phyloP scores from a whole-genome alignment of 2,329 filamentous ascomycete genomes.

The Biscogniauxia mediterranea region DNA sequence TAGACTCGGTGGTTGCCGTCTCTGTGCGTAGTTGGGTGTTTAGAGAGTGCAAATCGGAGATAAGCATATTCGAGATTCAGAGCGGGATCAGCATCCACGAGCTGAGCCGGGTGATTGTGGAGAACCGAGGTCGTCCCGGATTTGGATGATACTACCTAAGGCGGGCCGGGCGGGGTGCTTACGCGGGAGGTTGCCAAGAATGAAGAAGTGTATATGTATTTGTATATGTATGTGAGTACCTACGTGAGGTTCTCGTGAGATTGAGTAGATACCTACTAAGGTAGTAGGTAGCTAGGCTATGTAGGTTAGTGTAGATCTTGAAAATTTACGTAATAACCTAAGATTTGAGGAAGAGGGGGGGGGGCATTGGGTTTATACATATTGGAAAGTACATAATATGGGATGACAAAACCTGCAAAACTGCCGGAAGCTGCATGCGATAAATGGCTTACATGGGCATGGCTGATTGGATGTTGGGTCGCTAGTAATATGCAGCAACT shows the following conservation, averaged over 20 bases:
- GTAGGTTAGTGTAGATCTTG: too few species aligned
- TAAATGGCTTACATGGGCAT: background rate
- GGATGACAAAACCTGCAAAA: background rate
- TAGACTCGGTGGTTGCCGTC: constrained; percentile 54
- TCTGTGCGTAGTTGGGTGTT: constrained; percentile 51
- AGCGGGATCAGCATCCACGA: constrained; percentile 39
- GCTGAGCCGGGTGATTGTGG: too few species aligned
- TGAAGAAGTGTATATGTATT: too few species aligned
- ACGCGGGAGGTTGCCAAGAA: too few species aligned
- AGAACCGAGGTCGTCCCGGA: too few species aligned
- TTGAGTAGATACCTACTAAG: too few species aligned
- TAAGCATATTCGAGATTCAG: constrained; percentile 49
- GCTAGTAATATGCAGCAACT: background rate
- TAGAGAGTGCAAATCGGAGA: constrained; percentile 42
- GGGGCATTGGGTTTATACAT: background rate
- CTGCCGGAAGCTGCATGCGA: background rate
- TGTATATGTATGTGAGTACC: too few species aligned
- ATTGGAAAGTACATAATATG: background rate
- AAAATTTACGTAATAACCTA: background rate
- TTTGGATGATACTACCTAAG: too few species aligned
- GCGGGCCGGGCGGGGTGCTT: too few species aligned
- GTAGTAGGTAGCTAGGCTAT: too few species aligned
- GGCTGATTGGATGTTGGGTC: background rate
- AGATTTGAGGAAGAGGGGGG: background rate
- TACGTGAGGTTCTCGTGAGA: too few species aligned